These are phyloP conservation scores for Podochytrium sp. DNA, from an alignment of 192 early-diverging fungal species.

Conservation along the genomic window DNA sequence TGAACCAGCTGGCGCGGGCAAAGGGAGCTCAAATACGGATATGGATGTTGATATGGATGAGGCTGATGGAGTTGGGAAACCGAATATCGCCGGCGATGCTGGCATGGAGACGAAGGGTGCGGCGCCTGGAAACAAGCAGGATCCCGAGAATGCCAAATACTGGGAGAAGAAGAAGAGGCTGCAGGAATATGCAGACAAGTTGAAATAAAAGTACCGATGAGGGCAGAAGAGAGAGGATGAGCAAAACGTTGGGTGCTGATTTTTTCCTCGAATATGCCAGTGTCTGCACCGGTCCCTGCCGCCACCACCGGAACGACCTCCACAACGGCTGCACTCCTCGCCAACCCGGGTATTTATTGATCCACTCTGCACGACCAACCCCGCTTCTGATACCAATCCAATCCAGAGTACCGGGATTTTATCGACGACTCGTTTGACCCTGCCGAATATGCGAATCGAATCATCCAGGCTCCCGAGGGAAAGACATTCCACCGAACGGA, in stretches of 20 bases:
- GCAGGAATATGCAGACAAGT: not conserved
- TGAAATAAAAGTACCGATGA: not conserved
- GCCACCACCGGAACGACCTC: not conserved
- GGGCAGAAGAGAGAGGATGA: too few relatives aligned
- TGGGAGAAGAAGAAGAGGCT: not conserved
- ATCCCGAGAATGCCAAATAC: not conserved
- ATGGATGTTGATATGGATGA: not conserved
- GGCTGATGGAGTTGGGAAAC: too few relatives aligned
- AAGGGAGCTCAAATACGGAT: too few relatives aligned
- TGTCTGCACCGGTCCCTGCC: not conserved
- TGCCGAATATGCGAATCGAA: constrained; percentile 66
- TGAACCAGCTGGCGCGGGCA: too few relatives aligned
- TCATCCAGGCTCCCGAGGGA: constrained; percentile 62
- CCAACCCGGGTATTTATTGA: not conserved
- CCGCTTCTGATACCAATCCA: too few relatives aligned
- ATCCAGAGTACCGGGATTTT: constrained; percentile 70
- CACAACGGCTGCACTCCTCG: not conserved
- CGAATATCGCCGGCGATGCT: too few relatives aligned
- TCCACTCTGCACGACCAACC: too few relatives aligned
- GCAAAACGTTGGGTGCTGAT: too few relatives aligned
- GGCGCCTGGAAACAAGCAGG: too few relatives aligned
- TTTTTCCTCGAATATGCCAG: not conserved
- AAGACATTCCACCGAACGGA: constrained; percentile 59
- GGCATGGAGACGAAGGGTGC: too few relatives aligned
- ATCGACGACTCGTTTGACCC: constrained; percentile 68